These are phyloP conservation scores for Rubroshorea leprosula DNA, from an alignment of 345 rosid species.

Conservation along the genomic window DNA sequence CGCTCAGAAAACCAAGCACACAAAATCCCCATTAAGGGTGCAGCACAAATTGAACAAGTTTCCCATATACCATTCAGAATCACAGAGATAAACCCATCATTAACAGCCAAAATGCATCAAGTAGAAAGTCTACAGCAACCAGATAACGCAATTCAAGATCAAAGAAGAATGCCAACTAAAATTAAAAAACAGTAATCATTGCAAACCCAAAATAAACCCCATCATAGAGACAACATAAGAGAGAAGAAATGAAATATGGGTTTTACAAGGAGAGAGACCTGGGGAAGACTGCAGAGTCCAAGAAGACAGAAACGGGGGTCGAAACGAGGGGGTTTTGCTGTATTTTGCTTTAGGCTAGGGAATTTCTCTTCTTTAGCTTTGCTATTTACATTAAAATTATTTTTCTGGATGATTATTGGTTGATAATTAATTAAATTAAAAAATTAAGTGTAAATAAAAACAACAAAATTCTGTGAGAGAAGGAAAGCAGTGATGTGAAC, in stretches of 20 bases:
- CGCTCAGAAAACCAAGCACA: background rate
- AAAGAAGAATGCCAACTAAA: no score
- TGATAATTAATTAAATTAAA: no score
- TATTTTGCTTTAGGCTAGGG: no score
- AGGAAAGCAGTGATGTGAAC: no score
- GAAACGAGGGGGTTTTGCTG: no score
- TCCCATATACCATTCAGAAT: background rate
- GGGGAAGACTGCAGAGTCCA: background rate
- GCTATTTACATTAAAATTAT: no score
- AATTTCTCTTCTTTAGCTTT: no score
- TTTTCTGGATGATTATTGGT: no score
- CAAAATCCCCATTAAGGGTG: background rate
- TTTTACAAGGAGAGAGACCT: background rate
- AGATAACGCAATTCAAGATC: background rate
- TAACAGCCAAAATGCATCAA: background rate
- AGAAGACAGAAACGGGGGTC: background rate
- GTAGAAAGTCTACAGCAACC: background rate
- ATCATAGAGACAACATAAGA: background rate
- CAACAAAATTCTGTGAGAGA: no score
- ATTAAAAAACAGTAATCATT: no score
- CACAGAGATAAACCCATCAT: background rate
- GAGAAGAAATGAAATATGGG: background rate
- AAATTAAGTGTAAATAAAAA: no score
- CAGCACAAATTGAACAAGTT: background rate
- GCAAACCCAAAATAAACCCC: no score